These are phyloP conservation scores for Colletotrichum truncatum DNA, from an alignment of 2,329 filamentous ascomycete genomes.

Conservation along the genomic window DNA sequence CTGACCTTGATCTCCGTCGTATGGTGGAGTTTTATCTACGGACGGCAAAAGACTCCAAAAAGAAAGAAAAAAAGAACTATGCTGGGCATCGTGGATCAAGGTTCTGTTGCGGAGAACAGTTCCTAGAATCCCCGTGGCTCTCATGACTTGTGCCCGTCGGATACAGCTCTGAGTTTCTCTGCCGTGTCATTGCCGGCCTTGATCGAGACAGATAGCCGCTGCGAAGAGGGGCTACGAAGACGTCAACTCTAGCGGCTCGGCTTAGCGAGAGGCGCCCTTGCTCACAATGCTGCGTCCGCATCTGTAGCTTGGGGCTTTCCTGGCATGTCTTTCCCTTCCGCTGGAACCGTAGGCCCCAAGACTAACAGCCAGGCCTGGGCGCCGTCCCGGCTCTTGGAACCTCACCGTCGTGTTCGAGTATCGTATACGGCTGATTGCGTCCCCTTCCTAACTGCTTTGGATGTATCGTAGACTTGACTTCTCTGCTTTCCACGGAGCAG, in stretches of 20 bases:
- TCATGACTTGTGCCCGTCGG: not conserved
- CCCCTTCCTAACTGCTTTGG: not conserved
- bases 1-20: too few relatives aligned
- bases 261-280: not conserved
- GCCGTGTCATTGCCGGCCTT: not conserved
- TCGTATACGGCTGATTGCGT: not conserved
- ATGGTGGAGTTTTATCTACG: too few relatives aligned
- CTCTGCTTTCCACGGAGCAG: too few relatives aligned
- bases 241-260: not conserved
- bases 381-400: not conserved
- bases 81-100: too few relatives aligned
- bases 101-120: too few relatives aligned
- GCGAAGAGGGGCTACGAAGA: not conserved
- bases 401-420: not conserved
- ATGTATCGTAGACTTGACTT: not conserved
- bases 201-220: not conserved
- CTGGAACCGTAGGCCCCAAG: not conserved
- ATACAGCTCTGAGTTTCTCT: too few relatives aligned
- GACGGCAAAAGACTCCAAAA: too few relatives aligned
- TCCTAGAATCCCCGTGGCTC: too few relatives aligned
- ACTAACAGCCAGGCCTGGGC: not conserved
- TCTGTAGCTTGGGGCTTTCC: constrained; percentile 12
- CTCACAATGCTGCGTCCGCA: not conserved
- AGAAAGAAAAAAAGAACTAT: too few relatives aligned
- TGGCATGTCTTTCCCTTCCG: not conserved